phyloP scores from a whole-genome alignment of 768 basidiomycete species.

The Baorangia bicolor region DNA sequence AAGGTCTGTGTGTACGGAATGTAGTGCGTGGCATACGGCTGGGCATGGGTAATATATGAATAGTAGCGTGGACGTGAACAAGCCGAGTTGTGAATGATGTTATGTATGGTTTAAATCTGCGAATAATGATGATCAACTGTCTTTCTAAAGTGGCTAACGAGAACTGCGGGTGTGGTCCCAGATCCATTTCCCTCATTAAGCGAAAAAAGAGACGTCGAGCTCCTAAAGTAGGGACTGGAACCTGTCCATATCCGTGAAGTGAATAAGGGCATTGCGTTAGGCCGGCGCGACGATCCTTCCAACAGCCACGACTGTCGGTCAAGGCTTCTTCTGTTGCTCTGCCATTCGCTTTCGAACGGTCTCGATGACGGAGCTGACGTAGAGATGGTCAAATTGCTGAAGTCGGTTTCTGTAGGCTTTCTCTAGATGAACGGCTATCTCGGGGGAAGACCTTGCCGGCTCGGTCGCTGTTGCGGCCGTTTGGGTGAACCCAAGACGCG shows the following conservation, averaged over 20 bases:
- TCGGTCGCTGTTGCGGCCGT: conserved; percentile 20
- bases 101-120: conserved; percentile 10
- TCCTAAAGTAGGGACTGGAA: conserved; percentile 17
- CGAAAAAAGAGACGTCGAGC: conserved; percentile 1
- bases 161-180: not conserved
- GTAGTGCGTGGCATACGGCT: not conserved
- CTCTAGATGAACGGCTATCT: conserved; percentile 28
- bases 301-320: conserved; percentile 12
- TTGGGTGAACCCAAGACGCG: conserved; percentile 26
- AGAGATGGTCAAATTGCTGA: conserved; percentile 34
- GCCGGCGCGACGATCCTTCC: conserved; percentile 8
- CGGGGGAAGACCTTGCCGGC: conserved; percentile 25
- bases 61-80: conserved; percentile 5
- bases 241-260: conserved; percentile 4
- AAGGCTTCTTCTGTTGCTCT: conserved; percentile 31
- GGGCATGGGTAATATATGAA: not conserved
- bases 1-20: not conserved
- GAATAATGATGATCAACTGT: conserved; percentile 4
- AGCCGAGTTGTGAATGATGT: conserved; percentile 3
- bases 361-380: conserved; percentile 33
- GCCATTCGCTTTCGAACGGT: conserved; percentile 33
- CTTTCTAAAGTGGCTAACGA: conserved; percentile 1
- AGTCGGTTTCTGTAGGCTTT: conserved; percentile 29
- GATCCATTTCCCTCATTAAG: not conserved
- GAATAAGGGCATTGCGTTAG: not conserved